phyloP scores from a whole-genome alignment of 352 stramenopile species.

The Phytophthora capsici region DNA sequence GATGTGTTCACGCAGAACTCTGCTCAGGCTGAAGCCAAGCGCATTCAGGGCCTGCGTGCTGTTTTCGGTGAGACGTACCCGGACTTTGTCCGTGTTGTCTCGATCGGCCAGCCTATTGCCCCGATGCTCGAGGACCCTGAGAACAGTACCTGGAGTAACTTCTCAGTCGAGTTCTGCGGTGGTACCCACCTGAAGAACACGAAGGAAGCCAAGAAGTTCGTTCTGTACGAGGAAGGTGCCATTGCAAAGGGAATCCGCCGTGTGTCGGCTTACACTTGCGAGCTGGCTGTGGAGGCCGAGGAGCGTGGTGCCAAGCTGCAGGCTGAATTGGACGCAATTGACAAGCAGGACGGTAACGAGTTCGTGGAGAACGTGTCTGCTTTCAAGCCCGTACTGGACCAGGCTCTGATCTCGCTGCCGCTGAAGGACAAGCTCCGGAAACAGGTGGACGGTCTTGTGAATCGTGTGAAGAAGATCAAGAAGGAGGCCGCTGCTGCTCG shows the following conservation, averaged over 20 bases:
- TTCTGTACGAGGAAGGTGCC: constrained; percentile 96
- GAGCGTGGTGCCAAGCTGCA: constrained; percentile 84
- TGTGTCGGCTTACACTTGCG: constrained; percentile 94
- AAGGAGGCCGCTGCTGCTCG: constrained; percentile 75
- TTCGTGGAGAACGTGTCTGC: constrained; percentile 90
- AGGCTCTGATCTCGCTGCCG: constrained; percentile 89
- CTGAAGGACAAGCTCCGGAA: constrained; percentile 89
- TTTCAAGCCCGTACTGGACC: constrained; percentile 73
- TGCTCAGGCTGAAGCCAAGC: constrained; percentile 93
- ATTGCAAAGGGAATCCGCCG: constrained; percentile 98
- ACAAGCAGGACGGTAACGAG: constrained; percentile 70
- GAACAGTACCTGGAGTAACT: constrained; percentile 91
- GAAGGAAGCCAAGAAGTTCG: constrained; percentile 95
- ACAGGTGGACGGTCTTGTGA: constrained; percentile 75
- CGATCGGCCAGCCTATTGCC: constrained; percentile 88
- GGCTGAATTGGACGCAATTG: constrained; percentile 75
- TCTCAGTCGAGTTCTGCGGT: constrained; percentile 99
- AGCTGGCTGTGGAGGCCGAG: constrained; percentile 88
- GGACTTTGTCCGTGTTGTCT: constrained; percentile 97
- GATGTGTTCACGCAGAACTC: constrained; percentile 94
- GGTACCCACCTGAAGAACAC: constrained; percentile 98
- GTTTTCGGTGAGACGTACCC: constrained; percentile 99
- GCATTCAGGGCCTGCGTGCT: constrained; percentile 96
- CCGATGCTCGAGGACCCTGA: constrained; percentile 87
- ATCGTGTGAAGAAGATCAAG: constrained; percentile 84